Conservation (phyloP, 1,284 basidiomycete species). For the Boletellus sp. region DNA sequence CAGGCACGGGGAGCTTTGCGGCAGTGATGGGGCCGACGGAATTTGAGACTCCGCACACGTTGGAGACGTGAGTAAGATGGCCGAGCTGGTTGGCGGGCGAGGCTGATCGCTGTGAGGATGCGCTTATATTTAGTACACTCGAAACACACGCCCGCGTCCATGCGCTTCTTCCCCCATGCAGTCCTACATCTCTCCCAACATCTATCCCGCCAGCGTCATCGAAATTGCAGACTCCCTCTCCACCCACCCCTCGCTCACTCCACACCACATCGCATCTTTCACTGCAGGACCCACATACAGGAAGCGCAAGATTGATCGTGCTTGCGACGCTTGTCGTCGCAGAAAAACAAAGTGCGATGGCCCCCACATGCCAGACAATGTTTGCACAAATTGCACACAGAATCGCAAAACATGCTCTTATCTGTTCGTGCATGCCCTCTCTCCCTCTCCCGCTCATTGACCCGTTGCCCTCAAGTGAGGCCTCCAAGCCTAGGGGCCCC, state of each 20-base stretch:
- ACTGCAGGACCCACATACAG: constrained; percentile 30
- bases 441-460: neutral
- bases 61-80: constrained; percentile 18
- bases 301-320: constrained; percentile 60
- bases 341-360: constrained; percentile 73
- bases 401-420: constrained; percentile 70
- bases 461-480: constrained; percentile 45
- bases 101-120: neutral
- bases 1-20: too few species aligned
- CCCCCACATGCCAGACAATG: constrained; percentile 50
- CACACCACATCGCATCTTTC: constrained; percentile 6
- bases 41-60: neutral
- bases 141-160: neutral
- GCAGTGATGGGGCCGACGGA: too few species aligned
- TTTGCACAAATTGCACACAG: constrained; percentile 73
- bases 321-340: constrained; percentile 68
- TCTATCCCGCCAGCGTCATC: constrained; percentile 27
- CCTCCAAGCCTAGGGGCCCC: constrained; percentile 77
- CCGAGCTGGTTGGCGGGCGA: constrained; percentile 2
- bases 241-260: constrained; percentile 9
- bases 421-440: constrained; percentile 43
- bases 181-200: constrained; percentile 11
- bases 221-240: constrained; percentile 25
- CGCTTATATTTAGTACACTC: constrained; percentile 4
- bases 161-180: constrained; percentile 21